Evolutionary conservation across 2,329 filamentous ascomycete genomes (phyloP).

Genomic region (Trichophyton verrucosum): DNA sequence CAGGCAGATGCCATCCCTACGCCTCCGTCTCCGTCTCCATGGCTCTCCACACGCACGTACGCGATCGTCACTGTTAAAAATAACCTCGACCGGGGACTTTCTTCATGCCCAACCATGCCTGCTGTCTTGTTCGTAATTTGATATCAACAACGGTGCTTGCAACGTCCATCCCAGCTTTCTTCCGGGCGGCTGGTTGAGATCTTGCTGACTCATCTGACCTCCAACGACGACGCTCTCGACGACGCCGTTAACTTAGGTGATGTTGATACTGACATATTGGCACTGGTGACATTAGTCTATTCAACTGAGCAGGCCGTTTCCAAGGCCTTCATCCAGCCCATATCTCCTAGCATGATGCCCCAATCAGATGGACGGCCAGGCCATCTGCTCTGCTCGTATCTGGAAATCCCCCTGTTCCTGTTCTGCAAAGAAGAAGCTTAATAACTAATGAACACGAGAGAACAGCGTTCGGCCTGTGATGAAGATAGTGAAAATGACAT

Average conservation of each 20-base stretch:
- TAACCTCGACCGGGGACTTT: background rate
- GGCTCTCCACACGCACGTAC: constrained; percentile 1
- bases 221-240: background rate
- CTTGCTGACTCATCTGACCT: background rate
- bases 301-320: background rate
- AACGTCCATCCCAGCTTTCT: background rate
- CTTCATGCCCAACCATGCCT: background rate
- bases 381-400: background rate
- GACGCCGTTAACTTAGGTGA: no score
- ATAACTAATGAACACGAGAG: background rate
- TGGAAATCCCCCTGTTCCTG: background rate
- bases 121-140: background rate
- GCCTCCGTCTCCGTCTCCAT: background rate
- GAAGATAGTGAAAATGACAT: background rate
- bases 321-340: background rate
- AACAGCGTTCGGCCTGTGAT: background rate
- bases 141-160: background rate
- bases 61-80: constrained; percentile 1
- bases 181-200: background rate
- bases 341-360: background rate
- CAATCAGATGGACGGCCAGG: background rate
- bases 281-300: background rate
- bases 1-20: background rate
- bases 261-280: no score
- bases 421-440: constrained; percentile 2